Base-by-base conservation (phyloP, 169 alveolate genomes). In the Plasmodium gaboni region DNA sequence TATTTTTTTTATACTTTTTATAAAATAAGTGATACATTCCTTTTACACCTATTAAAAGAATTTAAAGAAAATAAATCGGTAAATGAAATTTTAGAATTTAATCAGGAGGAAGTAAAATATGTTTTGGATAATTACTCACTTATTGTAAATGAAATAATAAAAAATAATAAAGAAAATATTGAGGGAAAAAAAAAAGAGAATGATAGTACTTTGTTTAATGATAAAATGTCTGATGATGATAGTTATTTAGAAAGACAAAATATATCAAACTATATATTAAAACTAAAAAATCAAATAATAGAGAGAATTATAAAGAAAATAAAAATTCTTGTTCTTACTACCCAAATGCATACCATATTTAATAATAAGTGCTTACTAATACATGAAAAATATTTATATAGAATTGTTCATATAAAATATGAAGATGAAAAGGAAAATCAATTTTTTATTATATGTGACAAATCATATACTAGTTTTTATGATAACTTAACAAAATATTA, bases 291-390 rank as follows among this genome's bases (percentile, higher is more conserved):
- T 1, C 60, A 74, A 71, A 48, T 63, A 26, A 71, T 24, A 64
- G 32, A 71, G 17, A 44, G 44, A 65, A 17, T 86, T 46, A 42
- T 19, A 48, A 15, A n/a, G 8, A 69, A 60, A 3, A 5, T 86
- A 26, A 86, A 86, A 50, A 64, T 86, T 2, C 68, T 86, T 24
- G 87, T 86, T 44, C 72, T 86, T 42, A 86, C 92, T 10, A 86
- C 92, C n/a, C 86, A 86, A 71, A 86, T 86, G 48, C 60, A 86
- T 15, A 86, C 92, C 15, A 86, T 86, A 2, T 86, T 86, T 71
- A 86, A 86, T 26, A 86, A 86, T 19, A 86, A 86, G 55, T 24
- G 87, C 15, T 71, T 86, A 19, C 19, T 86, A 53, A 50, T 86
- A 57, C 87, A 86, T 71, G 64, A 38, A n/a, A 59, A 71, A 12